These are phyloP conservation scores for Ajuga chamaepitys DNA, from an alignment of 257 asterid genomes.

Conservation along the genomic window DNA sequence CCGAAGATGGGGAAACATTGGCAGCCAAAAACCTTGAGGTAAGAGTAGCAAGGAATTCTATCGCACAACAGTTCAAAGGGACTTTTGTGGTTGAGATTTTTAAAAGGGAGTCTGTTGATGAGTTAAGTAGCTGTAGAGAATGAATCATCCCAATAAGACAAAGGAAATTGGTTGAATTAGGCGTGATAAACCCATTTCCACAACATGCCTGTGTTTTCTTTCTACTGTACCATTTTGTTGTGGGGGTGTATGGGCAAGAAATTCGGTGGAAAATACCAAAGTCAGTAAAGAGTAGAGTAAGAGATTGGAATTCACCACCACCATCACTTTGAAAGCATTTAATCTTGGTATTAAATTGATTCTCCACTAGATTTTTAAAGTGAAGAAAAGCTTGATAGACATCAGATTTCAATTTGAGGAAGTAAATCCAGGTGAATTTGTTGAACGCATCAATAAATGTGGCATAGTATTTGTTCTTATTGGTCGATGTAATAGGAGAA, in stretches of 20 bases:
- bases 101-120: no score
- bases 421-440: neutral
- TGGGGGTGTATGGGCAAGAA: neutral
- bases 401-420: neutral
- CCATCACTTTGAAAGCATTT: neutral
- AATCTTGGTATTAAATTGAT: neutral
- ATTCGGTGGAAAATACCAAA: neutral
- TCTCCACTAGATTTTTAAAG: neutral
- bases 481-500: neutral
- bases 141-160: no score
- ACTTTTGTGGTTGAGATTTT: no score
- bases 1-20: neutral
- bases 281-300: neutral
- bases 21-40: neutral
- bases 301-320: neutral
- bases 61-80: neutral
- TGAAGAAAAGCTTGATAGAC: neutral
- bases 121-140: no score
- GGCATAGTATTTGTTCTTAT: neutral
- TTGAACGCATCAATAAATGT: neutral
- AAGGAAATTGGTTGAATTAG: no score
- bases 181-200: no score
- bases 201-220: neutral
- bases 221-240: neutral
- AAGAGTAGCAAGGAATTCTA: neutral